Conservation (phyloP, 257 asterid genomes). For the Sherardia arvensis region DNA sequence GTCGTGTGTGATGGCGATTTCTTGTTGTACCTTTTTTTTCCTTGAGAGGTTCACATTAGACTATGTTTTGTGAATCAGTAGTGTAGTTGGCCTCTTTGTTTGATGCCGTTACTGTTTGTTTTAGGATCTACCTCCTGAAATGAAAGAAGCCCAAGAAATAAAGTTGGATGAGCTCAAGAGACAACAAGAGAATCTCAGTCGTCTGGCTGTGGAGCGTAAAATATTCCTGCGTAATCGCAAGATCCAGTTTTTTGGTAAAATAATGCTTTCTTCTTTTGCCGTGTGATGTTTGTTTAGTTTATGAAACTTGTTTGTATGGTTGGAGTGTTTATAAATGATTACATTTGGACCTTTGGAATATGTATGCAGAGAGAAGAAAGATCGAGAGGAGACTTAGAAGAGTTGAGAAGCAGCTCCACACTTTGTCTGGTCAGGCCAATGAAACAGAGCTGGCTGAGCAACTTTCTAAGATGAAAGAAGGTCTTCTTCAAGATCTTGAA, state of each 20-base stretch:
- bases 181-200: conserved; percentile 69
- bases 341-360: conserved; percentile 9
- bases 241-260: conserved; percentile 76
- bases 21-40: too few species aligned
- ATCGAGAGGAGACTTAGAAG: conserved; percentile 72
- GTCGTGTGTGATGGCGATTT: background rate
- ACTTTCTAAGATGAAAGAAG: conserved; percentile 69
- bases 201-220: conserved; percentile 66
- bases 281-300: background rate
- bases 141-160: conserved; percentile 62
- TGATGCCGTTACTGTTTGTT: background rate
- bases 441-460: conserved; percentile 61
- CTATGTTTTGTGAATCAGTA: background rate
- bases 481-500: conserved; percentile 44
- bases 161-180: conserved; percentile 82
- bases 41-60: too few species aligned
- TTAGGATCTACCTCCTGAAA: conserved; percentile 71
- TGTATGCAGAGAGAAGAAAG: conserved; percentile 72
- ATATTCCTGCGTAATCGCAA: conserved; percentile 62
- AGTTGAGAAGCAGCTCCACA: conserved; percentile 78
- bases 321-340: background rate
- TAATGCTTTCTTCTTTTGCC: background rate
- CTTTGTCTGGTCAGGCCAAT: conserved; percentile 50
- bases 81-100: background rate
- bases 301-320: background rate